These are phyloP conservation scores for Trametes cubensis DNA, from an alignment of 768 basidiomycete genomes.

Conservation along the genomic window DNA sequence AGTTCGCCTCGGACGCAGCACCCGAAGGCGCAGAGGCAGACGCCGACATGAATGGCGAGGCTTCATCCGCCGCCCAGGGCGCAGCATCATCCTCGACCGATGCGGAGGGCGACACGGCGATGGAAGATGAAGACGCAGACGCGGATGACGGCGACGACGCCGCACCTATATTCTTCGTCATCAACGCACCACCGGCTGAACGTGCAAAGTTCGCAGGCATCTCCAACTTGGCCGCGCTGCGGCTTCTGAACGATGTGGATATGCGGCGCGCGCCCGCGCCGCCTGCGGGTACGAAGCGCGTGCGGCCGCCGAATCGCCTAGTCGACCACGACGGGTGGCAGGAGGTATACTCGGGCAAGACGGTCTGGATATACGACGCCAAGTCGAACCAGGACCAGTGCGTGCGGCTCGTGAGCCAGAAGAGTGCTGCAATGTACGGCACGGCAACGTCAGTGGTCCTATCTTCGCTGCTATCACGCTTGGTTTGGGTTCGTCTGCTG, in stretches of 20 bases:
- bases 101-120: slow-evolving; percentile 28
- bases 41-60: slow-evolving; percentile 29
- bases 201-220: slow-evolving; percentile 47
- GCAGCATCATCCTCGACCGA: slow-evolving; percentile 21
- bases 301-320: slow-evolving; percentile 56
- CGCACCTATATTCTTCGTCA: slow-evolving; percentile 51
- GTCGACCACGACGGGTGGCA: slow-evolving; percentile 68
- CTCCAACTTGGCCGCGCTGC: slow-evolving; percentile 68
- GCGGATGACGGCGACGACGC: slow-evolving; percentile 29
- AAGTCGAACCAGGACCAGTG: slow-evolving; percentile 68
- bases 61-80: slow-evolving; percentile 26
- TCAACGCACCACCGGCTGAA: slow-evolving; percentile 50
- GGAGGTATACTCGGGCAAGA: slow-evolving; percentile 70
- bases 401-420: slow-evolving; percentile 63
- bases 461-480: slow-evolving; percentile 2
- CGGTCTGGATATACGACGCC: slow-evolving; percentile 76
- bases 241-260: slow-evolving; percentile 72
- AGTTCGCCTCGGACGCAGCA: slow-evolving; percentile 42
- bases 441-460: slow-evolving; percentile 67
- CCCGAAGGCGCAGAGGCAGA: slow-evolving; percentile 29
- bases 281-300: slow-evolving; percentile 47
- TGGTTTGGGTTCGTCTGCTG: not conserved
- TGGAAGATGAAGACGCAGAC: slow-evolving; percentile 32
- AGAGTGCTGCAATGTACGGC: slow-evolving; percentile 64
- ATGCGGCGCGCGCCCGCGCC: slow-evolving; percentile 55